Percentiles rank a stretch among this genome's conserved stretches.
Conservation (phyloP, 106 monocot genomes). For the Phalaenopsis equestris region DNA sequence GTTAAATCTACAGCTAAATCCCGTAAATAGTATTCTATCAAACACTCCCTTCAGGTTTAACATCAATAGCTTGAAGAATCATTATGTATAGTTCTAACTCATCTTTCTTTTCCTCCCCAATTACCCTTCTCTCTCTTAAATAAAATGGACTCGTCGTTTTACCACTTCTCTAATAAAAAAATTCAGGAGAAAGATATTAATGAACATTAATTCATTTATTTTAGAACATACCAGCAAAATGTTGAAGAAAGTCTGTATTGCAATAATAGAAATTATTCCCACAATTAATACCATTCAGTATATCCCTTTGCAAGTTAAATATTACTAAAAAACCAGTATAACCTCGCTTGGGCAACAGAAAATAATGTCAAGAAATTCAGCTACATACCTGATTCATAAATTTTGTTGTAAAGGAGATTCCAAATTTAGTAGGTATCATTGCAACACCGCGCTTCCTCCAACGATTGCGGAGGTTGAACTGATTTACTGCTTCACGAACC, state of each 20-base stretch:
- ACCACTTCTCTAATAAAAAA: background rate
- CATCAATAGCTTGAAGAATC: background rate
- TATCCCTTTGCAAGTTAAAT: background rate
- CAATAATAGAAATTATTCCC: background rate
- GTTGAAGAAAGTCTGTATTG: background rate
- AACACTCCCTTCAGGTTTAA: background rate
- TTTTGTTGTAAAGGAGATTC: slow-evolving; percentile 86
- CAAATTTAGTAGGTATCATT: slow-evolving; percentile 95
- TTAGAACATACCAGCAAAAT: background rate
- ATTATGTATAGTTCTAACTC: background rate
- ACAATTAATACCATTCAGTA: background rate
- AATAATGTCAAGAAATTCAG: slow-evolving; percentile 7
- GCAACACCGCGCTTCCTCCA: slow-evolving; percentile 92
- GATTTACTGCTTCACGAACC: slow-evolving; percentile 33
- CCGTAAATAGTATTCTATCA: no score
- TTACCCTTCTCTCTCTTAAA: background rate
- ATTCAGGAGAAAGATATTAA: background rate
- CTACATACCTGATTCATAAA: slow-evolving; percentile 76
- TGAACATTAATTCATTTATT: background rate
- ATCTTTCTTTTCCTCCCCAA: background rate
- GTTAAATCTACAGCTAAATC: no score
- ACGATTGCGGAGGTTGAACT: slow-evolving; percentile 65
- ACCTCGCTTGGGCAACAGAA: background rate
- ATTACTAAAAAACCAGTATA: background rate
- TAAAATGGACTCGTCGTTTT: no score